Percentiles rank a stretch among this genome's conserved stretches.
Evolutionary conservation across 768 basidiomycete genomes (phyloP).

Genomic region (Rhizopogon roseolus): DNA sequence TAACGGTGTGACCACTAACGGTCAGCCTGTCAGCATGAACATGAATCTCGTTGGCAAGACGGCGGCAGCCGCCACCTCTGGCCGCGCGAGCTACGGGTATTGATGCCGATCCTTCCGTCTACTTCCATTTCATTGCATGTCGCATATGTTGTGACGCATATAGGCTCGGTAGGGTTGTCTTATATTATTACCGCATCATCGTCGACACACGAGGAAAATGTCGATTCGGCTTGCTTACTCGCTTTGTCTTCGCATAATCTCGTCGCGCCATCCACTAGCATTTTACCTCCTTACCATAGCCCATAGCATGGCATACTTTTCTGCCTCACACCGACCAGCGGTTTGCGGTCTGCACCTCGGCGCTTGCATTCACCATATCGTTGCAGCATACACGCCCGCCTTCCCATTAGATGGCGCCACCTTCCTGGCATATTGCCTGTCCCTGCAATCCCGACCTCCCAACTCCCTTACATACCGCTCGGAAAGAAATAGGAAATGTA

Average conservation of each 20-base stretch:
- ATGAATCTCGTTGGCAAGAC: conserved; percentile 36
- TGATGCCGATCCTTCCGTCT: conserved; percentile 13
- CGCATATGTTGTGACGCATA: neutral
- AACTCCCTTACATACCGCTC: neutral
- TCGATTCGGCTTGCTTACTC: neutral
- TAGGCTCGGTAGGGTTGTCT: neutral
- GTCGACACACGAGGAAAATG: neutral
- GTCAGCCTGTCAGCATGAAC: conserved; percentile 39
- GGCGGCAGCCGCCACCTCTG: conserved; percentile 23
- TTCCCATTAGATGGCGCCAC: neutral
- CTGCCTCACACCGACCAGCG: neutral
- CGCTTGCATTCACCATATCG: neutral
- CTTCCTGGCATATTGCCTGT: neutral
- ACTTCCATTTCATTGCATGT: conserved; percentile 11
- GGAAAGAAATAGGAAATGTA: neutral
- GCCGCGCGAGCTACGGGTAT: conserved; percentile 38
- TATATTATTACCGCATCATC: neutral
- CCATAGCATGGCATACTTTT: neutral
- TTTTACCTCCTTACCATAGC: neutral
- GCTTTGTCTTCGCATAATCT: neutral
- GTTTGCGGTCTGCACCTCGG: neutral
- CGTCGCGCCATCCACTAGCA: neutral
- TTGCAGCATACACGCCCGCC: neutral
- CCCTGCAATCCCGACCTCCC: neutral
- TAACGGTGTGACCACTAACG: conserved; percentile 21